Conservation (phyloP, 2,329 filamentous ascomycete species). For the Colletotrichum eleusines region DNA sequence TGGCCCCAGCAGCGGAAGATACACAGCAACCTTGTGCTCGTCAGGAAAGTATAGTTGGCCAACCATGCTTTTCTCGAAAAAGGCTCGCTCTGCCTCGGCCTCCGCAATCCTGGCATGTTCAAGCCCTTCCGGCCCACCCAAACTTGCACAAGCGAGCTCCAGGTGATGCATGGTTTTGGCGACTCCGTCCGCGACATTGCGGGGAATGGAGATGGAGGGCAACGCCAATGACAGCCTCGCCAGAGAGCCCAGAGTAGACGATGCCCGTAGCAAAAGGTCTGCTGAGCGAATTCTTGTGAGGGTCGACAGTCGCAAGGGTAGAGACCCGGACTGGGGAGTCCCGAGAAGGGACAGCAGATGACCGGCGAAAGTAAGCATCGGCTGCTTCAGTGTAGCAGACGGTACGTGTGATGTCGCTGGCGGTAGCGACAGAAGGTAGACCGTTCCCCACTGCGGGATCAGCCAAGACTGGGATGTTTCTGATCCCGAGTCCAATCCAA, state of each 20-base stretch:
- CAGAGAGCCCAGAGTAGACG: constrained; percentile 92
- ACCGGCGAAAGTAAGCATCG: constrained; percentile 89
- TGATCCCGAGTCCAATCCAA: constrained; percentile 60
- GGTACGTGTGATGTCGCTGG: constrained; percentile 65
- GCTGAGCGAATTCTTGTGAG: constrained; percentile 88
- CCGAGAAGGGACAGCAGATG: constrained; percentile 91
- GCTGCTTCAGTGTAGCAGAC: constrained; percentile 76
- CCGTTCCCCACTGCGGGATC: constrained; percentile 92
- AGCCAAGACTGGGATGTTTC: constrained; percentile 79
- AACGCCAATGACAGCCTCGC: constrained; percentile 87
- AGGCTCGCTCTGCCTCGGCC: constrained; percentile 89
- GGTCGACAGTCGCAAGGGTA: constrained; percentile 87
- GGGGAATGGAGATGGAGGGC: constrained; percentile 90
- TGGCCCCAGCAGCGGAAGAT: constrained; percentile 89
- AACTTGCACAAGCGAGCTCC: constrained; percentile 78
- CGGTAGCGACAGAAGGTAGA: constrained; percentile 68
- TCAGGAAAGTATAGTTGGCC: constrained; percentile 98
- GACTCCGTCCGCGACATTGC: constrained; percentile 87
- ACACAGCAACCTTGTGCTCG: constrained; percentile 97
- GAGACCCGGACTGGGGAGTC: constrained; percentile 83
- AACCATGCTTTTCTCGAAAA: constrained; percentile 99
- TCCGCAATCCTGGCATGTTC: constrained; percentile 87
- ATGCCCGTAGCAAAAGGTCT: constrained; percentile 87
- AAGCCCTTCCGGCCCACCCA: constrained; percentile 76
- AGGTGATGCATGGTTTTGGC: constrained; percentile 83